Evolutionary conservation across 1,284 basidiomycete species (phyloP), one percentile per base, ranked within the genome.

Genomic region (Rhodotorula sp.): DNA sequence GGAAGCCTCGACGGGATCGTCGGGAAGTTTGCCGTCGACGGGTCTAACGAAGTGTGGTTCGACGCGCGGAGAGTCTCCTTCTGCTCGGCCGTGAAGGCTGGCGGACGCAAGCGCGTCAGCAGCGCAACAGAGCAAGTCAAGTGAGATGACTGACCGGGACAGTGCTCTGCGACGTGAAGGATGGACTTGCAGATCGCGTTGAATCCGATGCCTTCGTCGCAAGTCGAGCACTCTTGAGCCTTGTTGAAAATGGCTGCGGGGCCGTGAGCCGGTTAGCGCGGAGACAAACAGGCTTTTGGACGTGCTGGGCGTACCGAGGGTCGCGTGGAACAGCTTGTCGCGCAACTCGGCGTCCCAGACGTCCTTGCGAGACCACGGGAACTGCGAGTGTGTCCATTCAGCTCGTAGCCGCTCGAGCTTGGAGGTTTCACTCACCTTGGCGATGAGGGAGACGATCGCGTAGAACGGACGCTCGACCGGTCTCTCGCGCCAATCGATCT

Each of bases 391-490:
- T 10, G 0, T 1, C 0, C 36, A 24, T 20, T 15, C 6, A 11
- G 32, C 32, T 55, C 53, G 36, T 30, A 8, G 10, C 17, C 22
- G 34, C 22, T 2, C 53, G 24, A 9, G 22, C 1, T 20, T 3
- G 8, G n/a, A 1, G 36, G 4, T 5, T 20, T 34, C 13, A 48
- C 68, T n/a, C 20, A 70, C 67, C 66, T 70, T 69, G 29, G 59
- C 58, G 49, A 66, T 27, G n/a, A 73, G 29, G 27, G 65, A 62
- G 30, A 59, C 53, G 22, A 70, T 19, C 52, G 67, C 65, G 60
- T 57, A 66, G 59, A 55, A 70, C 15, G 60, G 34, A 7, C 68
- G 48, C 62, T 68, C 67, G 29, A 64, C 59, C 39, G 68, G 61
- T 17, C 64, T 29, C 47, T 71, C 70, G 47, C 57, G 48, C n/a